Evolutionary conservation across 352 stramenopile genomes (phyloP).

Genomic region (Stramenopiles sp.): DNA sequence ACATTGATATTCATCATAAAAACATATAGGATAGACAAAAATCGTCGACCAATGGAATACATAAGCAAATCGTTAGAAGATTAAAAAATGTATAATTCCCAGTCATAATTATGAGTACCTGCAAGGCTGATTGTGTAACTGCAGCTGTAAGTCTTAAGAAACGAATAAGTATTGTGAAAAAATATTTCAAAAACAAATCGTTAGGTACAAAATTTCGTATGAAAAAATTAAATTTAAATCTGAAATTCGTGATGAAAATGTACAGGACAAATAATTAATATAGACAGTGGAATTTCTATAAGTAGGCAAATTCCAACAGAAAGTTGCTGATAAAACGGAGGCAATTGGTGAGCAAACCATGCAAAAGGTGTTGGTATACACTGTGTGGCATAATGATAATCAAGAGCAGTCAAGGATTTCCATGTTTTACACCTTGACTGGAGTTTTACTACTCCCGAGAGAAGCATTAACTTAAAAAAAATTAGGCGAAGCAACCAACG

Average conservation of each 20-base stretch:
- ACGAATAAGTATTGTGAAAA: no score
- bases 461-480: constrained; percentile 70
- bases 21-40: no score
- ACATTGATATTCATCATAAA: no score
- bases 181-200: no score
- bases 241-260: neutral
- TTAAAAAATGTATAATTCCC: constrained; percentile 81
- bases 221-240: no score
- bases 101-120: constrained; percentile 38
- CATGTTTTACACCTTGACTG: constrained; percentile 47
- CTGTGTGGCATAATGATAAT: constrained; percentile 57
- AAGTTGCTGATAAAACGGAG: constrained; percentile 29
- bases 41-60: no score
- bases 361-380: constrained; percentile 31
- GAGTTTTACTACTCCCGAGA: constrained; percentile 53
- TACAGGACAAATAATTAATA: constrained; percentile 36
- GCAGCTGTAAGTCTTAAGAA: no score
- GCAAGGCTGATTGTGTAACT: constrained; percentile 29
- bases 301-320: constrained; percentile 35
- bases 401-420: constrained; percentile 38
- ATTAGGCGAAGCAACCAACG: constrained; percentile 36
- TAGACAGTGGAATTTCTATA: constrained; percentile 39
- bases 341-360: constrained; percentile 40
- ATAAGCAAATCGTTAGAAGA: constrained; percentile 36
- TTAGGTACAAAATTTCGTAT: no score